Evolutionary conservation across 176 grass and related monocot species (phyloP), one percentile per base, ranked within the genome.

Genomic region (maize (Zea mays)): DNA sequence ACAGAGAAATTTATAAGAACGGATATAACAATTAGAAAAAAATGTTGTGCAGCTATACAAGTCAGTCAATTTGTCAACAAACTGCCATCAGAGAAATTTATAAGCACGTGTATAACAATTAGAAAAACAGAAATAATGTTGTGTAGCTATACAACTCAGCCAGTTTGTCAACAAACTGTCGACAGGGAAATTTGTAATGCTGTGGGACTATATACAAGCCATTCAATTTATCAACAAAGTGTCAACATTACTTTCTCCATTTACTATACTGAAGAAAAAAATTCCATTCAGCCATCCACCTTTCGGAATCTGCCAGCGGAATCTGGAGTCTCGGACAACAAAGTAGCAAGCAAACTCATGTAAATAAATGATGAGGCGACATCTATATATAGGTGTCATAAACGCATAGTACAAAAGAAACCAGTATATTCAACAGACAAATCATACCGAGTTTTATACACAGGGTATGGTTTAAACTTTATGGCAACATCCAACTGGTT

Each of bases 401-500:
- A 6, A 34, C 41, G 66, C 3, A 42, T 34, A 10, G n/a, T n/a
- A 27, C 19, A 38, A 58, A 50, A 59, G n/a, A 5, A 51, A 42
- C 10, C 33, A 21, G 49, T 65, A 35, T 7, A 47, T n/a, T n/a
- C 7, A 63, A 62, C 43, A 50, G 10, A 62, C 47, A 17, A 62
- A 50, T 33, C 35, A 6, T 40, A 67, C 40, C 65, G 41, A 51
- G 17, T 8, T 20, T 68, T 27, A 21, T 20, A 74, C 15, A 44
- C 10, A 45, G 61, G 33, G 27, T 52, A 52, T 16, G 7, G n/a
- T 49, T 11, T 75, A 68, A 46, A n/a, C 48, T 65, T 10, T 64
- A 70, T 58, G 56, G n/a, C 8, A 68, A 62, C 41, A 83, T 79
- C 61, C 14, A 65, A 59, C 51, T 73, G 34, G 21, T 56, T 75